Evolutionary conservation across 2,329 filamentous ascomycete species (phyloP).

Genomic region (Nemania diffusa): DNA sequence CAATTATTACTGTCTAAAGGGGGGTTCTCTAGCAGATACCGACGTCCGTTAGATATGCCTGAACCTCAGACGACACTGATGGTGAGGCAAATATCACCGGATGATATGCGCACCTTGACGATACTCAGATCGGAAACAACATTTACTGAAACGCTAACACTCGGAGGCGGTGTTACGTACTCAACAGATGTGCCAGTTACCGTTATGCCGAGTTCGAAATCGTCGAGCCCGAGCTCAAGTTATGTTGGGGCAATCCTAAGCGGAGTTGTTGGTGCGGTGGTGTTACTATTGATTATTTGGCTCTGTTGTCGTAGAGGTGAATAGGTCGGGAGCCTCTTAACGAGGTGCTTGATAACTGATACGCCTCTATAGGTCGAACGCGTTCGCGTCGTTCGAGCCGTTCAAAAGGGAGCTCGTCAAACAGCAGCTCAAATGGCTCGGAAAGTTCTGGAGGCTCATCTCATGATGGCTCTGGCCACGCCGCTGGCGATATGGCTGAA

Average conservation of each 20-base stretch:
- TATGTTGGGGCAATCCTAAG: slow-evolving; percentile 45
- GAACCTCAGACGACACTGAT: slow-evolving; percentile 3
- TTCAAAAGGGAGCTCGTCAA: slow-evolving; percentile 27
- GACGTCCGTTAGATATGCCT: slow-evolving; percentile 1
- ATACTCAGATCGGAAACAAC: slow-evolving; percentile 39
- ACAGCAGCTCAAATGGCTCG: slow-evolving; percentile 35
- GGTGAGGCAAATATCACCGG: slow-evolving; percentile 1
- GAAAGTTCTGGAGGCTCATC: slow-evolving; percentile 33
- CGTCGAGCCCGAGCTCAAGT: slow-evolving; percentile 27
- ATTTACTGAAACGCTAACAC: slow-evolving; percentile 41
- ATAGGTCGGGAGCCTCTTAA: background rate
- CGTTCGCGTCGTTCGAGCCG: slow-evolving; percentile 34
- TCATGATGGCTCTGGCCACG: slow-evolving; percentile 29
- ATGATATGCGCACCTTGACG: slow-evolving; percentile 43
- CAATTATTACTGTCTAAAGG: no score
- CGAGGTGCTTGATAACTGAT: slow-evolving; percentile 5
- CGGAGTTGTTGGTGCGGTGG: slow-evolving; percentile 39
- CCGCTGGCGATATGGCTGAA: slow-evolving; percentile 32
- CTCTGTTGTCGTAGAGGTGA: slow-evolving; percentile 43
- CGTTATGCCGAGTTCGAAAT: slow-evolving; percentile 32
- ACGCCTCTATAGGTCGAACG: slow-evolving; percentile 29
- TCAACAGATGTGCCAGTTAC: slow-evolving; percentile 36
- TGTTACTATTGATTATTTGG: slow-evolving; percentile 43
- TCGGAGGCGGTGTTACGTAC: slow-evolving; percentile 37
- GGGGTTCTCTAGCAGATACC: background rate